Percentiles rank a stretch among this genome's conserved stretches.
phyloP scores from a whole-genome alignment of 2,329 filamentous ascomycete species.

The Sphaerulina vaccinii region DNA sequence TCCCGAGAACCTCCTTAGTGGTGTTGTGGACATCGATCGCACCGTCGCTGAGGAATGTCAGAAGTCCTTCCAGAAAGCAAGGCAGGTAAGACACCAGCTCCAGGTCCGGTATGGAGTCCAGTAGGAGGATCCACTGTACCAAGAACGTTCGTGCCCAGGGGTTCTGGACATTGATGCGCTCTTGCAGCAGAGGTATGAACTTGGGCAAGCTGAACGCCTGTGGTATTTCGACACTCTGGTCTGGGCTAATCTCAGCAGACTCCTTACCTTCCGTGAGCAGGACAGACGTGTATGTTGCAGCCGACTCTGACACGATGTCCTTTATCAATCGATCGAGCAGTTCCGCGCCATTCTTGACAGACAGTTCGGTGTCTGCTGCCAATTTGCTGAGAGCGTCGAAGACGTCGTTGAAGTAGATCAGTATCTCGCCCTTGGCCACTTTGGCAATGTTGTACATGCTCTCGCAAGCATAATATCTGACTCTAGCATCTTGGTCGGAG shows the following conservation, averaged over 20 bases:
- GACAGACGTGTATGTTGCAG: conserved; percentile 89
- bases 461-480: conserved; percentile 97
- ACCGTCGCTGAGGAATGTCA: conserved; percentile 88
- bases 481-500: conserved; percentile 93
- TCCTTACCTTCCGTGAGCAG: conserved; percentile 57
- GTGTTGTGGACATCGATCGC: conserved; percentile 94
- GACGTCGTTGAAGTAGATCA: conserved; percentile 97
- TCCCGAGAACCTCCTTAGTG: conserved; percentile 83
- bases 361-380: conserved; percentile 91
- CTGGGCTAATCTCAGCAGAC: conserved; percentile 40
- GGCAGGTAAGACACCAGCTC: conserved; percentile 92
- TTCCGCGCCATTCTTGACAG: conserved; percentile 97
- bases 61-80: conserved; percentile 82
- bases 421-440: conserved; percentile 94
- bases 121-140: conserved; percentile 89
- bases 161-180: conserved; percentile 90
- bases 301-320: conserved; percentile 93
- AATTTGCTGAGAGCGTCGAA: conserved; percentile 97
- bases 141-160: conserved; percentile 93
- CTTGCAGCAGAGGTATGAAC: conserved; percentile 91
- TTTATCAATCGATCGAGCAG: conserved; percentile 91
- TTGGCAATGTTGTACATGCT: conserved; percentile 99
- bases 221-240: conserved; percentile 55
- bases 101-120: conserved; percentile 94
- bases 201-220: conserved; percentile 88